Conservation (phyloP, 2,329 filamentous ascomycete genomes). For the Fusarium sp. region DNA sequence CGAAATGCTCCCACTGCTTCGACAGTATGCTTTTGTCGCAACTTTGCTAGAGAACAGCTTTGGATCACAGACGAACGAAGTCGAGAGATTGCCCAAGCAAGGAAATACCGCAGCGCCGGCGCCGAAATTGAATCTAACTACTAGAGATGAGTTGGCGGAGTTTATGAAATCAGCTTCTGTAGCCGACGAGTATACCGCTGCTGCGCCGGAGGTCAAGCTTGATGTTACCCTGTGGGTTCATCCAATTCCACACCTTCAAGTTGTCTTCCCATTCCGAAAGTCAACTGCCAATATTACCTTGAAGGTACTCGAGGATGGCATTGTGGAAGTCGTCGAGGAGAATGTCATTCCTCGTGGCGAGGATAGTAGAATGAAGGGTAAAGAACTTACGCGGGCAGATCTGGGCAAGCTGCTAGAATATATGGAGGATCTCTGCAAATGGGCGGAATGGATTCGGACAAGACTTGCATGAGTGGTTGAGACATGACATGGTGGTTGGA, state of each 20-base stretch:
- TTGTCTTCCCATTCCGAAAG: conserved; percentile 65
- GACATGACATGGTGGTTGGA: not conserved
- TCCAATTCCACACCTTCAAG: conserved; percentile 61
- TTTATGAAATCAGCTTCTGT: conserved; percentile 46
- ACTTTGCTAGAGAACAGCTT: conserved; percentile 74
- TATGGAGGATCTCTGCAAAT: conserved; percentile 64
- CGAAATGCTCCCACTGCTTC: conserved; percentile 76
- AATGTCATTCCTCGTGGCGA: conserved; percentile 55
- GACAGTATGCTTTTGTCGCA: conserved; percentile 80
- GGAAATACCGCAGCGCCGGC: not conserved
- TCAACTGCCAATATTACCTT: conserved; percentile 66
- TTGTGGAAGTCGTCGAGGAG: conserved; percentile 68
- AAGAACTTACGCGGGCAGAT: conserved; percentile 54
- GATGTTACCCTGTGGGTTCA: conserved; percentile 67
- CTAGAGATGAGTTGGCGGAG: conserved; percentile 49
- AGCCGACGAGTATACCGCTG: not conserved
- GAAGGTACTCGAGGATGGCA: conserved; percentile 69
- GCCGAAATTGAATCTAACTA: conserved; percentile 42
- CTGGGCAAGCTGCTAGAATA: conserved; percentile 61
- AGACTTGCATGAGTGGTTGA: conserved; percentile 45
- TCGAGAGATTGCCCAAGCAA: conserved; percentile 16
- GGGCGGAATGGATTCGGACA: conserved; percentile 65
- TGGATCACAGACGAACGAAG: conserved; percentile 50
- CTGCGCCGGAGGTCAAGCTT: conserved; percentile 49
- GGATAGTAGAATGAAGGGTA: conserved; percentile 49